Evolutionary conservation across 306 rosid species (phyloP), one percentile per base, ranked within the genome.

Genomic region (Adenanthera pavonina): DNA sequence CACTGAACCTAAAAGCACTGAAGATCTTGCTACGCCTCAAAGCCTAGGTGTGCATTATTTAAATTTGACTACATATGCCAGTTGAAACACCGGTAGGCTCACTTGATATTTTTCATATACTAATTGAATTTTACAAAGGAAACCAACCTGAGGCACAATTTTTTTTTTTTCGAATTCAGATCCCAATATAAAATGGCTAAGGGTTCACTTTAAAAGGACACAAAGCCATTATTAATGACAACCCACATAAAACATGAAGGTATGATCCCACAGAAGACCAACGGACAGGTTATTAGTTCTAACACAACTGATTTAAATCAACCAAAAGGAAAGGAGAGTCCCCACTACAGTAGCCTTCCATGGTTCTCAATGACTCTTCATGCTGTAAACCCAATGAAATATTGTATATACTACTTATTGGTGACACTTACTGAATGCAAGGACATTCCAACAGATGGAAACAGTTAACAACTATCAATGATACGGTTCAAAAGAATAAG

Each of bases 381-480:
- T 62, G 69, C 36, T 67, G 34, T 56, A 76, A 72, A 76, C 15
- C 10, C 56, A 57, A 74, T 17, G 48, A 76, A 83, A 40, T 74
- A 68, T 49, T 0, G 3, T 68, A 68, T 30, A 66, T 69, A 44
- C 17, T 67, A 76, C 34, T 85, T 74, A 57, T 14, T n/a, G 44
- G 53, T 68, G 82, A 82, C 16, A 14, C 44, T 71, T 60, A 64
- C 62, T 70, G 79, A 36, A 56, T 81, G 36, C 74, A 69, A 73
- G 10, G 67, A 64, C 13, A 75, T 43, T 19, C 65, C 61, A 67
- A 52, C 33, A 19, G 33, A 43, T 30, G 52, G 57, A 79, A 78
- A 77, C 81, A 52, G 15, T 38, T 60, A 17, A 51, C 40, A 60
- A 56, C 30, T 25, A 33, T 7, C 1, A 68, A 74, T 51, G 46